These are phyloP conservation scores for Kwoniella botswanensis DNA, from an alignment of 768 basidiomycete species.

Conservation along the genomic window DNA sequence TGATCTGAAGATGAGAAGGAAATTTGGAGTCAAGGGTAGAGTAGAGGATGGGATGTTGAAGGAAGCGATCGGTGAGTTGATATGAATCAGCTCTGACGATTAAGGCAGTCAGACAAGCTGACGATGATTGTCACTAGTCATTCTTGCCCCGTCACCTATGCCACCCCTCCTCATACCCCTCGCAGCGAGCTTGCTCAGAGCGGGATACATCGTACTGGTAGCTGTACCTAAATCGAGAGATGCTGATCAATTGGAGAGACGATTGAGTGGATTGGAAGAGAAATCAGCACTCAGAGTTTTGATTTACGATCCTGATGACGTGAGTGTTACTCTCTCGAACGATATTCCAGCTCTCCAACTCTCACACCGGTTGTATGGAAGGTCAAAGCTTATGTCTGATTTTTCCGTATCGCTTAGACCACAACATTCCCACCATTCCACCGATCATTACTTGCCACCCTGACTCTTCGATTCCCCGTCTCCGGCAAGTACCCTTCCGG, in stretches of 20 bases:
- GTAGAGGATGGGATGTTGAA: constrained; percentile 49
- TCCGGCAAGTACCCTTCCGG: constrained; percentile 26
- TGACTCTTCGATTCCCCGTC: constrained; percentile 53
- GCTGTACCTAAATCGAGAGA: constrained; percentile 54
- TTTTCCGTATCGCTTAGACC: constrained; percentile 28
- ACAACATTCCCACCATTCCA: constrained; percentile 55
- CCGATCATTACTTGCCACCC: constrained; percentile 52
- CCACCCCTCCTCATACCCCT: constrained; percentile 48
- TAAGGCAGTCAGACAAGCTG: neutral
- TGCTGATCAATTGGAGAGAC: constrained; percentile 50
- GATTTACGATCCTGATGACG: constrained; percentile 56
- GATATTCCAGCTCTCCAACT: no score
- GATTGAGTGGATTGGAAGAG: constrained; percentile 40
- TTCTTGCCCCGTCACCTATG: constrained; percentile 51
- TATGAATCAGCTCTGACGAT: neutral
- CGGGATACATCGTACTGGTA: constrained; percentile 53
- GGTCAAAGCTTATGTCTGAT: neutral
- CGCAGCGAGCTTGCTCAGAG: constrained; percentile 43
- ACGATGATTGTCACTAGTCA: constrained; percentile 35
- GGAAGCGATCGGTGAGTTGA: constrained; percentile 49
- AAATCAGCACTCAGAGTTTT: constrained; percentile 45
- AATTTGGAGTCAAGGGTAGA: constrained; percentile 27
- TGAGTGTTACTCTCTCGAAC: constrained; percentile 28
- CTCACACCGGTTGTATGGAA: no score
- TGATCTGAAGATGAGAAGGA: constrained; percentile 8